Evolutionary conservation across 2,329 filamentous ascomycete genomes (phyloP), one percentile per base, ranked within the genome.

Genomic region (Acrodontium crateriforme): DNA sequence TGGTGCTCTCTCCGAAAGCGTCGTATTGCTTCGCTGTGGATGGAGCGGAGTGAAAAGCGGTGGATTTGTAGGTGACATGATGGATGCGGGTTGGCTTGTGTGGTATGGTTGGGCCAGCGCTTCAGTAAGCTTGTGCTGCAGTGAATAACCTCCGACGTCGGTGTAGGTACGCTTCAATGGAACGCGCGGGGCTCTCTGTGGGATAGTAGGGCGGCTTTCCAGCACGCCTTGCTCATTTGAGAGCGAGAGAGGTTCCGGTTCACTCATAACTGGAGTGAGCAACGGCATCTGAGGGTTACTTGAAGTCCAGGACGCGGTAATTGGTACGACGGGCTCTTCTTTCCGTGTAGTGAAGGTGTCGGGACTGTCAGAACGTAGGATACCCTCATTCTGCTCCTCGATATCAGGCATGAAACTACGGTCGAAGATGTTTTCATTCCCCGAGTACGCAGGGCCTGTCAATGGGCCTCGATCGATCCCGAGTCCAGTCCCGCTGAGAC

Each of bases 101-200:
- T 75, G 59, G 50, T 82, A 93, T 10, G 87, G 85, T 50, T 85
- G 77, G 14, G 83, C 75, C 54, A 94, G 65, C 27, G 78, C 77
- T 47, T 95, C 85, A 44, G 87, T 71, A 24, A 94, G 71, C 55
- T 78, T 87, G 44, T 78, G 76, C 53, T 91, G 81, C 39, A 91
- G 60, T 11, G 74, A 74, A 16, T 80, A 65, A 11, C 79, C 70
- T 28, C 71, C 70, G 13, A 80, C 71, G 53, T 95, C 87, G 10
- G 87, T 95, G 56, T 80, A 78, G 11, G 87, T 92, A 46, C 87
- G 73, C 57, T 85, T 91, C 37, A 94, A 56, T 38, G 49, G 40
- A 10, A 42, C 28, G 27, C 46, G 40, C 22, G 41, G 40, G 12
- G 44, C 39, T 11, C 37, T 32, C 16, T 27, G 73, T n/a, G 37